These are phyloP conservation scores for Leccinellum rugosiceps DNA, from an alignment of 768 basidiomycete species.

Conservation along the genomic window DNA sequence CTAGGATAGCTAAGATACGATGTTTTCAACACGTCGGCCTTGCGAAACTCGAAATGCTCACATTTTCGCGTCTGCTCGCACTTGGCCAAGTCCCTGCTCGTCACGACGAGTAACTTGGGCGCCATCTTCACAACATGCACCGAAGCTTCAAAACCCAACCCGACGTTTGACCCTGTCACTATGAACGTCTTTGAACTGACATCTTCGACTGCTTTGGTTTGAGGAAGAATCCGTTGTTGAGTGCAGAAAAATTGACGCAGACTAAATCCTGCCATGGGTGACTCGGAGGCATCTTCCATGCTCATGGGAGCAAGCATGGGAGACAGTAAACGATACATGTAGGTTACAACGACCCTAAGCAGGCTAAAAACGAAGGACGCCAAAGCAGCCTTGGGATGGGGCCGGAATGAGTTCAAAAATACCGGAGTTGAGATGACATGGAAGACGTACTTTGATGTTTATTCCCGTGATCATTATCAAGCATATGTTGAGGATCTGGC, in stretches of 20 bases:
- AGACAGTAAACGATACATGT: too few species aligned
- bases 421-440: too few species aligned
- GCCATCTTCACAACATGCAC: slow-evolving; percentile 31
- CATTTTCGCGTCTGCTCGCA: slow-evolving; percentile 21
- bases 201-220: slow-evolving; percentile 21
- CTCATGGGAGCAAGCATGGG: too few species aligned
- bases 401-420: too few species aligned
- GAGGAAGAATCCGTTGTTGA: slow-evolving; percentile 23
- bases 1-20: slow-evolving; percentile 13
- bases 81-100: slow-evolving; percentile 30
- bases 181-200: slow-evolving; percentile 47
- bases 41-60: neutral
- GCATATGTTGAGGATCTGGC: too few species aligned
- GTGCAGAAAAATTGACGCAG: slow-evolving; percentile 18
- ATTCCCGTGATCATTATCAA: too few species aligned
- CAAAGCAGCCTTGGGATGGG: too few species aligned
- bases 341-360: too few species aligned
- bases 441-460: too few species aligned
- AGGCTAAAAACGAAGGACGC: too few species aligned
- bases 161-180: slow-evolving; percentile 50
- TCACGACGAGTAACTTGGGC: slow-evolving; percentile 32
- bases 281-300: too few species aligned
- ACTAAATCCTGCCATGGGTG: slow-evolving; percentile 12
- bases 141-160: slow-evolving; percentile 29
- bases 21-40: neutral